Conservation (phyloP, 495 filamentous ascomycete genomes). For the Neurospora africana region DNA sequence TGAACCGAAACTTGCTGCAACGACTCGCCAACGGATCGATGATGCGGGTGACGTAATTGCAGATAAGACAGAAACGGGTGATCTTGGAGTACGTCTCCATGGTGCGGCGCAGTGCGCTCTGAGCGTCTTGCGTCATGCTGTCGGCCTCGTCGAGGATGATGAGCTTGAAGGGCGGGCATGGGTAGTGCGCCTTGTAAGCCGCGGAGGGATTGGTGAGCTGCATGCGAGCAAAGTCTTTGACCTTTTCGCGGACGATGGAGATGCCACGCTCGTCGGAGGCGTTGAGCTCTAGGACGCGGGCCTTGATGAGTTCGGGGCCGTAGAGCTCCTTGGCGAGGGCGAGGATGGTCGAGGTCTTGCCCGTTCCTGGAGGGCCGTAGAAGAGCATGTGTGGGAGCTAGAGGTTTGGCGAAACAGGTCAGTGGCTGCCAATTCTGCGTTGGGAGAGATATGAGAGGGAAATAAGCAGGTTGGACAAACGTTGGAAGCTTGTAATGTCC, state of each 20-base stretch:
- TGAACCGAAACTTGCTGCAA: conserved; percentile 97
- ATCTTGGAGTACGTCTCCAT: conserved; percentile 98
- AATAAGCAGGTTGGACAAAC: conserved; percentile 31
- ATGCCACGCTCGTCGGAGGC: conserved; percentile 98
- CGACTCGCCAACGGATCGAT: conserved; percentile 90
- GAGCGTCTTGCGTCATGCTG: conserved; percentile 97
- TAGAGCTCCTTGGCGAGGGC: conserved; percentile 93
- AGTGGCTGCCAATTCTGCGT: background rate
- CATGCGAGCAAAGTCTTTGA: conserved; percentile 95
- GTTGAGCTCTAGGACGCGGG: conserved; percentile 94
- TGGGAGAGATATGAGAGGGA: background rate
- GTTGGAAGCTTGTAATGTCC: conserved; percentile 90
- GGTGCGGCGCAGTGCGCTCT: conserved; percentile 80
- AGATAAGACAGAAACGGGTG: conserved; percentile 93
- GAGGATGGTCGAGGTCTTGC: conserved; percentile 98
- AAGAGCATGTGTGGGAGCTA: conserved; percentile 98
- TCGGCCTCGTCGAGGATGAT: conserved; percentile 97
- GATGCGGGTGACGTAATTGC: conserved; percentile 96
- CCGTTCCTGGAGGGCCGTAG: conserved; percentile 94
- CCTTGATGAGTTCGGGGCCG: conserved; percentile 85
- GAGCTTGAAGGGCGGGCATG: conserved; percentile 97
- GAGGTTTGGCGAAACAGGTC: conserved; percentile 1
- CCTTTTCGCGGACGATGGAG: conserved; percentile 91
- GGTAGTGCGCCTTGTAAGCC: conserved; percentile 60
- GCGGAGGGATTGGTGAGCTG: conserved; percentile 76